Percentiles rank a stretch among this genome's conserved stretches.
phyloP scores from a whole-genome alignment of 2,329 filamentous ascomycete genomes.

The Xylaria sp. region DNA sequence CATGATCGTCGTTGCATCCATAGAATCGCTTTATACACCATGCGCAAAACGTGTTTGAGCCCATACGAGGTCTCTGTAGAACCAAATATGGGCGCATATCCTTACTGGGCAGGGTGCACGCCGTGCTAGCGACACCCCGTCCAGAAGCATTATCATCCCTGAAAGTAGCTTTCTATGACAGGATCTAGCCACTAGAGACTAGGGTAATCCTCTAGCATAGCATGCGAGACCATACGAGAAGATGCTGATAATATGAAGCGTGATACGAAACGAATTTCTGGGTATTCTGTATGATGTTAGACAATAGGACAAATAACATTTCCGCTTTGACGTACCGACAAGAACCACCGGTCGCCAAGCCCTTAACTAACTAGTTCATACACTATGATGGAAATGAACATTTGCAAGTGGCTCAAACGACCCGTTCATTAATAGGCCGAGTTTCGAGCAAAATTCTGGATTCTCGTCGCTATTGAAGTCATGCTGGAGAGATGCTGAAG shows the following conservation, averaged over 20 bases:
- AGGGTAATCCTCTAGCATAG: slow-evolving; percentile 2
- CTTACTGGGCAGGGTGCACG: neutral
- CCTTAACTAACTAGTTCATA: slow-evolving; percentile 11
- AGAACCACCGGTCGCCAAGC: slow-evolving; percentile 11
- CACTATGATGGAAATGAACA: slow-evolving; percentile 1
- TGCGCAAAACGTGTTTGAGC: slow-evolving; percentile 26
- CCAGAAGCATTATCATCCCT: slow-evolving; percentile 12
- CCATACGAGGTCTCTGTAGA: slow-evolving; percentile 12
- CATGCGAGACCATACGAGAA: slow-evolving; percentile 12
- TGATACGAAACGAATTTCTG: slow-evolving; percentile 21
- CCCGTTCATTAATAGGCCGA: slow-evolving; percentile 40
- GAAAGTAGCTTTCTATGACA: slow-evolving; percentile 14
- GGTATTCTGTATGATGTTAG: slow-evolving; percentile 24
- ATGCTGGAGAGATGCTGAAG: slow-evolving; percentile 61
- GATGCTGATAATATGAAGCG: slow-evolving; percentile 18
- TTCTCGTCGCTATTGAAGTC: slow-evolving; percentile 50
- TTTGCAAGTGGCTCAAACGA: slow-evolving; percentile 5
- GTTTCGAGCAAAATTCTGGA: slow-evolving; percentile 43
- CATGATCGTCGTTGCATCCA: slow-evolving; percentile 30
- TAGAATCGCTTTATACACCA: slow-evolving; percentile 13
- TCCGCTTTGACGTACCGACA: slow-evolving; percentile 24
- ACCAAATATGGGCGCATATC: slow-evolving; percentile 6
- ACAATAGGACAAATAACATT: neutral
- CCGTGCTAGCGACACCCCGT: slow-evolving; percentile 15
- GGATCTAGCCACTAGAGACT: slow-evolving; percentile 4